phyloP scores from a whole-genome alignment of 2,329 filamentous ascomycete species.

The Ophiosphaerella korrae region DNA sequence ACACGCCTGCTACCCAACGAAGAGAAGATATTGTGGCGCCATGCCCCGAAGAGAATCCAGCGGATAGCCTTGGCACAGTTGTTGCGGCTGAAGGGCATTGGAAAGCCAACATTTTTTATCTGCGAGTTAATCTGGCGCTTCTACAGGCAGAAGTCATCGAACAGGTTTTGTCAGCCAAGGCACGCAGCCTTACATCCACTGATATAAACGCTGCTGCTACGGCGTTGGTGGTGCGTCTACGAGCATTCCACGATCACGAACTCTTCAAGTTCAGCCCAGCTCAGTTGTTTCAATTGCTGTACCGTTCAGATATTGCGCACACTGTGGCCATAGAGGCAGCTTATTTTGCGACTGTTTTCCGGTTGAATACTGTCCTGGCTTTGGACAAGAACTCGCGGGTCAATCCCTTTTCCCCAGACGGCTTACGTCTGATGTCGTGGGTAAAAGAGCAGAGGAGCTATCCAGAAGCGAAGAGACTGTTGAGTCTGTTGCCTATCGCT shows the following conservation, averaged over 20 bases:
- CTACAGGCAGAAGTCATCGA: constrained; percentile 32
- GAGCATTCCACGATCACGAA: constrained; percentile 23
- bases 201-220: constrained; percentile 7
- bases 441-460: constrained; percentile 19
- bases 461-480: constrained; percentile 21
- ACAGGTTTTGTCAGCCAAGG: constrained; percentile 18
- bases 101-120: constrained; percentile 26
- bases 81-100: constrained; percentile 26
- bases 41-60: constrained; percentile 15
- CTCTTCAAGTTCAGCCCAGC: constrained; percentile 22
- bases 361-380: constrained; percentile 20
- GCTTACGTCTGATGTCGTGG: constrained; percentile 15
- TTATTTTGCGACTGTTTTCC: constrained; percentile 33
- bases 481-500: constrained; percentile 20
- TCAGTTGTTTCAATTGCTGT: constrained; percentile 29
- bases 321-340: constrained; percentile 23
- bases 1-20: constrained; percentile 21
- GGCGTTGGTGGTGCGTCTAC: constrained; percentile 13
- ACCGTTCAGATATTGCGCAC: constrained; percentile 31
- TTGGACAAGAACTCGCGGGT: constrained; percentile 17
- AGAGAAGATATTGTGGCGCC: constrained; percentile 21
- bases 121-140: constrained; percentile 24
- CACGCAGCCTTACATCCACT: constrained; percentile 4
- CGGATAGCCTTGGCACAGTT: constrained; percentile 20
- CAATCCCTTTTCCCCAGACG: constrained; percentile 26